Evolutionary conservation across 1,284 basidiomycete species (phyloP).

Genomic region (Cryptococcus neoformans): DNA sequence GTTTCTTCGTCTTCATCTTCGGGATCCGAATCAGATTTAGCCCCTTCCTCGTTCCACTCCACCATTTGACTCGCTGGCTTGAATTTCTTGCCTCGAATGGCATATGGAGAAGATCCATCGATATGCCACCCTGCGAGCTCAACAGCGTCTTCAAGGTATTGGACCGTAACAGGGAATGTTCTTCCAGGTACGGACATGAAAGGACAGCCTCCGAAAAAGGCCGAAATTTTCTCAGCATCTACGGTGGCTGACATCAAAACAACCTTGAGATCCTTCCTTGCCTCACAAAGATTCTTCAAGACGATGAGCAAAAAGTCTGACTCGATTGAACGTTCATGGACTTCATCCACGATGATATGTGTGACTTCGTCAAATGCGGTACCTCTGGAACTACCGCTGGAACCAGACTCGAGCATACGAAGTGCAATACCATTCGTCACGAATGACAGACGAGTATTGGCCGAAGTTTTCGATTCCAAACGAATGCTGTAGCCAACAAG

Average conservation of each 20-base stretch:
- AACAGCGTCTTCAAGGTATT: slow-evolving; percentile 89
- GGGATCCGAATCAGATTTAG: slow-evolving; percentile 64
- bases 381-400: slow-evolving; percentile 61
- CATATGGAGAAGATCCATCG: slow-evolving; percentile 80
- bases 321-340: slow-evolving; percentile 95
- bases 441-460: slow-evolving; percentile 75
- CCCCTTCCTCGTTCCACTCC: slow-evolving; percentile 72
- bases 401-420: slow-evolving; percentile 78
- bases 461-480: slow-evolving; percentile 81
- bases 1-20: slow-evolving; percentile 53
- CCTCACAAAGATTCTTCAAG: slow-evolving; percentile 78
- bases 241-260: slow-evolving; percentile 98
- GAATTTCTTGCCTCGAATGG: slow-evolving; percentile 59
- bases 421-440: slow-evolving; percentile 96
- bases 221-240: slow-evolving; percentile 91
- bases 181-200: slow-evolving; percentile 87
- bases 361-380: slow-evolving; percentile 93
- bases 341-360: slow-evolving; percentile 40
- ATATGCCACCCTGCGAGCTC: slow-evolving; percentile 84
- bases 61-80: slow-evolving; percentile 47
- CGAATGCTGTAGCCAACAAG: slow-evolving; percentile 95
- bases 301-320: slow-evolving; percentile 97
- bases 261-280: slow-evolving; percentile 81
- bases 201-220: slow-evolving; percentile 88
- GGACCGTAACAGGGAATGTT: slow-evolving; percentile 91